A percentile compares a stretch with the other conserved stretches of the same genome.
These are phyloP conservation scores for Canariomyces notabilis DNA, from an alignment of 2,329 filamentous ascomycete species.

Conservation along the genomic window DNA sequence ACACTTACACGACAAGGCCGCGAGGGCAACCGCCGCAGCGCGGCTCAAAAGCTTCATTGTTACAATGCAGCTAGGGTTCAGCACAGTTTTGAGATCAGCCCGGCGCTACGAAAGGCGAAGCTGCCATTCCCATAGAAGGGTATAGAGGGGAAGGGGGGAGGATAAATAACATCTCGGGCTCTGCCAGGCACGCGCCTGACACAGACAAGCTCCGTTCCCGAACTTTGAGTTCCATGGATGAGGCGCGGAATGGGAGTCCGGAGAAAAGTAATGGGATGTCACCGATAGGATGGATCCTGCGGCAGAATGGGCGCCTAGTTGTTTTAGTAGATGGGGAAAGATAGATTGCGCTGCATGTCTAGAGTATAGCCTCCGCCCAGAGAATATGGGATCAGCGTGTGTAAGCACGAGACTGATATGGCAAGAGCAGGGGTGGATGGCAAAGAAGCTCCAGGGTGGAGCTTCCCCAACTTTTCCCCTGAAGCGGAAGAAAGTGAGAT, in stretches of 20 bases:
- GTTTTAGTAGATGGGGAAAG: conserved; percentile 15
- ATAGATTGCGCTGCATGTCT: conserved; percentile 25
- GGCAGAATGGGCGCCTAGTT: conserved; percentile 21
- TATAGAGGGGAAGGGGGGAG: conserved; percentile 2
- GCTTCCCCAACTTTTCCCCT: conserved; percentile 19
- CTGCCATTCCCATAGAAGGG: conserved; percentile 3
- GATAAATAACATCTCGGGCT: conserved; percentile 17
- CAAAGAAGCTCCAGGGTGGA: conserved; percentile 13
- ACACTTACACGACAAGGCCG: conserved; percentile 24
- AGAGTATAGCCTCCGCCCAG: conserved; percentile 23
- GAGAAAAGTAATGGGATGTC: conserved; percentile 20
- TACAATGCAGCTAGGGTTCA: conserved; percentile 15
- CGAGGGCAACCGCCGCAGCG: conserved; percentile 22
- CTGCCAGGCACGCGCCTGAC: background rate
- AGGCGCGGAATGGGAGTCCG: conserved; percentile 22
- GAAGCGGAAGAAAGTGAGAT: conserved; percentile 11
- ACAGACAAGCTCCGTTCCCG: conserved; percentile 8
- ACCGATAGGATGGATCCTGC: conserved; percentile 27
- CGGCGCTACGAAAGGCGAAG: conserved; percentile 18
- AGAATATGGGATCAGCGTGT: conserved; percentile 22
- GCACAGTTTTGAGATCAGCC: conserved; percentile 12
- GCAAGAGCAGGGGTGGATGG: conserved; percentile 20
- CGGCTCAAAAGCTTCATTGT: conserved; percentile 25
- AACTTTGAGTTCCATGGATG: conserved; percentile 22
- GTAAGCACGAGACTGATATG: conserved; percentile 18